Evolutionary conservation across 1,284 basidiomycete species (phyloP), one percentile per base, ranked within the genome.

Genomic region (Phlebopus sp.): DNA sequence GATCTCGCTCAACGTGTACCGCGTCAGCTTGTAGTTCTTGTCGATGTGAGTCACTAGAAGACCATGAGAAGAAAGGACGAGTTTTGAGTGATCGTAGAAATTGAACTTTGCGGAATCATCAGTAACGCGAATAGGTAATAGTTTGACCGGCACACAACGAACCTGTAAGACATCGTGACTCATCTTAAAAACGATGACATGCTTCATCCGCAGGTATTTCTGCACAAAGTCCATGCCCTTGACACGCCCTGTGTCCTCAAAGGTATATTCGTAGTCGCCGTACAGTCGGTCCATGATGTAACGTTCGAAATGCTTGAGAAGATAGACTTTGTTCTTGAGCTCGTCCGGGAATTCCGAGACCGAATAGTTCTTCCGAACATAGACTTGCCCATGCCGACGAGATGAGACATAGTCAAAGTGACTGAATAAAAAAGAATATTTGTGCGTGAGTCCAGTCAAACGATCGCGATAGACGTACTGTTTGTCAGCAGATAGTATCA

Each of bases 21-120:
- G 84, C 34, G 83, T 82, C 60, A 95, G 72, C 40, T 77, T 75
- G 70, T 92, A 92, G 60, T 88, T 80, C 69, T 91, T 92, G 75
- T 93, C 91, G 60, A 98, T 95, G 66, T 94, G 84, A 3, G 91
- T 90, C 39, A 98, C 75, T 13, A 88, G 72, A 18, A 87, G 74
- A 1, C 90, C 95, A 29, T 86, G 75, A 2, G 82, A 79, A 6
- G 92, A 92, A 45, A 98, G 74, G 52, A 99, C 86, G 49, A 98
- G 72, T 69, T 99, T 99, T 34, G 90, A 90, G 73, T 99, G 96
- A 71, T 99, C 96, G 70, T 92, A 92, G 68, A 97, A 98, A 76
- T 98, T 99, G 79, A 98, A 96, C 91, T 97, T 63, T 8, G 23
- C 30, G 4, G 11, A 25, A 52, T 18, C 43, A 27, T 6, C 36